Base-by-base conservation (phyloP, 495 filamentous ascomycete species). In the Opeltia flavorubescens region DNA sequence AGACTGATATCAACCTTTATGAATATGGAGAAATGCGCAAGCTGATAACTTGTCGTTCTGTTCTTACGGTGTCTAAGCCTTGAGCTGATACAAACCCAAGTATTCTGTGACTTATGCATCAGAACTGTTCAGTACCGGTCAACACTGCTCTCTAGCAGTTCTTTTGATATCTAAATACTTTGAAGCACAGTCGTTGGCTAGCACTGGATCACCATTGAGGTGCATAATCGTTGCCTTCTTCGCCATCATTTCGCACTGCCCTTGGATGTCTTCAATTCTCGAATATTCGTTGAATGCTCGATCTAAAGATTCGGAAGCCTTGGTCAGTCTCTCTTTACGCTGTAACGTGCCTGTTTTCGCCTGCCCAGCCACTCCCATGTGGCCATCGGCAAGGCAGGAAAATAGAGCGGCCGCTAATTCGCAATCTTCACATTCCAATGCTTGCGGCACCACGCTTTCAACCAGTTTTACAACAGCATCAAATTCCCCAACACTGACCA, bases 161-260 rank as follows among this genome's bases (percentile, higher is more conserved):
- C 48, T 73, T 47, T 68, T 71, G 47, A 86, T 54, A 49, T 74
- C 73, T 44, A 85, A 45, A 60, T 86, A 88, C 52, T 73, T 75
- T 9, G 79, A 73, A 4, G 83, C 83, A 61, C 75, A 86, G 47
- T 87, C 80, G 64, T 88, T 84, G 1, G 84, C 77, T 53, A 83
- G 59, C 15, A 71, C 74, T 44, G 72, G 62, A 51, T 94, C 82
- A 3, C 84, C 86, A 20, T 81, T 68, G 7, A 83, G 65, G 59
- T 80, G 78, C 73, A 85, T 83, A 33, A 94, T 69, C 7, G 81
- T 81, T 13, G 85, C 83, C 61, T 87, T 89, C 66, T 89, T 89
- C 1, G 83, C 83, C 67, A 93, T 76, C 76, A 85, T 80, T 65
- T 87, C 83, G 57, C 82, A 82, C 61, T 85, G 82, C 29, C 78